Evolutionary conservation across 2,329 filamentous ascomycete genomes (phyloP), one percentile per base, ranked within the genome.

Genomic region (Alternaria triticimaculans): DNA sequence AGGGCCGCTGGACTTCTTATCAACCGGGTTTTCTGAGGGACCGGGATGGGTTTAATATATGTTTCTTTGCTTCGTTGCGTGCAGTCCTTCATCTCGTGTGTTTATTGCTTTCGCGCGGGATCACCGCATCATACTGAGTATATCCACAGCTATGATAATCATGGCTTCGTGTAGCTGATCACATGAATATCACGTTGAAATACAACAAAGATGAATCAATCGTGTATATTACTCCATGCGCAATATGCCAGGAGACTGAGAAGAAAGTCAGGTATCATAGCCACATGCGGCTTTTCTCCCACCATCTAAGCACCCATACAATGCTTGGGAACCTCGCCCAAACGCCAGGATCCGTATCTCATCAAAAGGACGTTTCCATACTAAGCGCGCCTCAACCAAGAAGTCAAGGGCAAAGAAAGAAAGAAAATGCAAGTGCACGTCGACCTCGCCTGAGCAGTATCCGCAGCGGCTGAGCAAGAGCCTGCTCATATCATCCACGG

Each of bases 21-120:
- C 44, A 51, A 20, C 44, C 46, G 25, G 26, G 41, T 11, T 48
- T 44, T 53, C 21, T 57, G n/a, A 30, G 56, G 23, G 53, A 58
- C 20, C 58, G 48, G 48, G 15, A 48, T 28, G 41, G 25, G 28
- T 61, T 58, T 61, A 61, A 61, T 61, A 57, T 41, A 61, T 61
- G 12, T 61, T 57, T 50, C 58, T 30, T 53, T 15, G 23, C 28
- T 41, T 23, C 14, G 49, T 5, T 8, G 49, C 20, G n/a, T 37
- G 15, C 33, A 5, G 14, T 5, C 14, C 14, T 37, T n/a, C 7
- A 3, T 37, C 7, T n/a, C 33, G 7, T 37, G 33, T n/a, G 14
- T 8, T 9, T n/a, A 7, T 37, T 9, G 14, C 33, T 37, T 37
- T 37, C 7, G 7, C n/a, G 7, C 6, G 7, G 7, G 33, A 37